phyloP scores from a whole-genome alignment of 805 yeast genomes.

The Kodamaea jinghongensis region DNA sequence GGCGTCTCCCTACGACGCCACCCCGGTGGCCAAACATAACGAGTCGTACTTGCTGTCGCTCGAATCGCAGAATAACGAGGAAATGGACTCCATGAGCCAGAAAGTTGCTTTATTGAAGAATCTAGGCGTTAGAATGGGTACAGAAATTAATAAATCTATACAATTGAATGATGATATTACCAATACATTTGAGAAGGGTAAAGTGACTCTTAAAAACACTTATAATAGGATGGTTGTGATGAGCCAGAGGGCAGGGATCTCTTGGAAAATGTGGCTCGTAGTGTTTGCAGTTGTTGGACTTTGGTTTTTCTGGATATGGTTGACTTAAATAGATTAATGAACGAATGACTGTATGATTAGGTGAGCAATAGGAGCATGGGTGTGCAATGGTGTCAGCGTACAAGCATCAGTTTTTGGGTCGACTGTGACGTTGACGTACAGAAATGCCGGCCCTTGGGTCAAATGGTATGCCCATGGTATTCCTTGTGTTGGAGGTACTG shows the following conservation, averaged over 20 bases:
- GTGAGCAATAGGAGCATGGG: no score
- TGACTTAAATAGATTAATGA: slow-evolving; percentile 16
- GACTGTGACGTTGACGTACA: no score
- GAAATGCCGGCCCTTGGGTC: no score
- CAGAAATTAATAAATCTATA: slow-evolving; percentile 41
- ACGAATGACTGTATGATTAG: no score
- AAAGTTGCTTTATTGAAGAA: slow-evolving; percentile 42
- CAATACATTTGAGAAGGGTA: slow-evolving; percentile 38
- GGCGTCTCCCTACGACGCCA: slow-evolving; percentile 39
- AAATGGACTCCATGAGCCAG: slow-evolving; percentile 39
- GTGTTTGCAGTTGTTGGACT: slow-evolving; percentile 35
- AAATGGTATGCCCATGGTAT: no score
- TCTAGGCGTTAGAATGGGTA: slow-evolving; percentile 42
- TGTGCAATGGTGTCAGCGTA: no score
- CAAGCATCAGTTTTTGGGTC: no score
- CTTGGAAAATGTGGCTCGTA: slow-evolving; percentile 44
- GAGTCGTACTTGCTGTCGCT: slow-evolving; percentile 42
- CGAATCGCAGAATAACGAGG: slow-evolving; percentile 43
- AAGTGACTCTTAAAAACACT: slow-evolving; percentile 39
- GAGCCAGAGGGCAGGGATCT: slow-evolving; percentile 46
- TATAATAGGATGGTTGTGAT: slow-evolving; percentile 42
- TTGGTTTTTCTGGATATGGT: slow-evolving; percentile 45
- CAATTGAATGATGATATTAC: slow-evolving; percentile 41
- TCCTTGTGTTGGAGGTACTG: no score
- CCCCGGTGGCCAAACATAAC: slow-evolving; percentile 36